Percentiles rank a stretch among this genome's conserved stretches.
These are phyloP conservation scores for Dendrocalamus latiflorus DNA, from an alignment of 202 grass and related monocot species.

Conservation along the genomic window DNA sequence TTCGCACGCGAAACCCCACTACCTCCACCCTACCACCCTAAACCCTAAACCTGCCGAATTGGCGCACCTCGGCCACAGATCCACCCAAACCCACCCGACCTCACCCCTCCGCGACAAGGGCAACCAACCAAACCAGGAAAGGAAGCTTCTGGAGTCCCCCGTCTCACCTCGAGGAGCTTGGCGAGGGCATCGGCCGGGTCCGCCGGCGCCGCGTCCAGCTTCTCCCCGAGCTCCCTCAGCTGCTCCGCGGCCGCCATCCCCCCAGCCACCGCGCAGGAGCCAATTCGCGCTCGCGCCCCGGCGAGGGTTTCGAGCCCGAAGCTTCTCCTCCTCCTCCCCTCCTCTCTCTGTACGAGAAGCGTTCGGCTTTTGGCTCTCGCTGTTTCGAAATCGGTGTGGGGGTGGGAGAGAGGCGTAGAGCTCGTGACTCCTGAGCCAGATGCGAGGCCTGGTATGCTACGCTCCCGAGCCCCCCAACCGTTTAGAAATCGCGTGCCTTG, in stretches of 20 bases:
- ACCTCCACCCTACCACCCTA: slow-evolving; percentile 16
- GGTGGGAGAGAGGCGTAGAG: too few relatives aligned
- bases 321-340: neutral
- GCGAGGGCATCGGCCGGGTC: slow-evolving; percentile 49
- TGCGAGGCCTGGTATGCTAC: too few relatives aligned
- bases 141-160: too few relatives aligned
- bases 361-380: too few relatives aligned
- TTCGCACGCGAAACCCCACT: neutral
- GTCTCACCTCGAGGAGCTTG: slow-evolving; percentile 81
- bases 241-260: slow-evolving; percentile 54
- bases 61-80: slow-evolving; percentile 9
- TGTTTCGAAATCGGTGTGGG: too few relatives aligned
- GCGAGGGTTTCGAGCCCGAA: slow-evolving; percentile 22
- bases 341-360: too few relatives aligned
- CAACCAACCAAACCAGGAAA: too few relatives aligned
- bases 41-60: slow-evolving; percentile 41
- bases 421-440: too few relatives aligned
- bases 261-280: slow-evolving; percentile 26
- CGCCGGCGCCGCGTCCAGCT: slow-evolving; percentile 56
- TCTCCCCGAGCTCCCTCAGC: too few relatives aligned
- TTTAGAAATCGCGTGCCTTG: too few relatives aligned
- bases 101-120: neutral
- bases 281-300: slow-evolving; percentile 18
- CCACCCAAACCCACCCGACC: slow-evolving; percentile 6
- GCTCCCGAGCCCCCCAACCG: too few relatives aligned